Evolutionary conservation across 169 alveolate species (phyloP).

Genomic region (Babesia caballi): DNA sequence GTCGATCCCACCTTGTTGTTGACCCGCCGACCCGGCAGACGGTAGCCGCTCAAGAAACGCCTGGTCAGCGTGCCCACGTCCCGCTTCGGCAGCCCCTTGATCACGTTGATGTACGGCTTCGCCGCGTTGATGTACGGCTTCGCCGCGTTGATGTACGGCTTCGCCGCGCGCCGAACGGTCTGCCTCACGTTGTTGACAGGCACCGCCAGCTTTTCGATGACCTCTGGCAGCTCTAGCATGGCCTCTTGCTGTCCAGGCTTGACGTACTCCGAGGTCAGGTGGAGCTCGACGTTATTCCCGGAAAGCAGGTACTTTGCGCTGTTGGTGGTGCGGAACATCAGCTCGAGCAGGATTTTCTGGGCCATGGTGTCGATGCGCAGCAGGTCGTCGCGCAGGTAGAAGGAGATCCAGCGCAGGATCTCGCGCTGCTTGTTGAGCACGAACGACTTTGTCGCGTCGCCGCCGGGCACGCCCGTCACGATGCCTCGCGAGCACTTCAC

Average conservation of each 20-base stretch:
- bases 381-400: constrained; percentile 46
- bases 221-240: constrained; percentile 4
- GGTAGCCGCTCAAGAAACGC: constrained; percentile 61
- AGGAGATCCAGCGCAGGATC: constrained; percentile 52
- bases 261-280: constrained; percentile 42
- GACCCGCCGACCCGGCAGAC: constrained; percentile 44
- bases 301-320: constrained; percentile 28
- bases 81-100: neutral
- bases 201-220: neutral
- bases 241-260: neutral
- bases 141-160: neutral
- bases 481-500: constrained; percentile 30
- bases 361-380: constrained; percentile 53
- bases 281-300: constrained; percentile 22
- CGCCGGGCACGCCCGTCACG: constrained; percentile 4
- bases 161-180: neutral
- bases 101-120: neutral
- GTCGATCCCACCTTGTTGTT: constrained; percentile 1
- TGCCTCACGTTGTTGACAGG: too few relatives aligned
- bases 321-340: constrained; percentile 54
- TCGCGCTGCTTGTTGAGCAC: constrained; percentile 35
- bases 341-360: constrained; percentile 36
- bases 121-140: too few relatives aligned
- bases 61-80: neutral
- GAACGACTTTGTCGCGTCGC: constrained; percentile 11